Percentiles rank a stretch among this genome's conserved stretches.
These are phyloP conservation scores for Ascodesmis nigricans DNA, from an alignment of 495 filamentous ascomycete species.

Conservation along the genomic window DNA sequence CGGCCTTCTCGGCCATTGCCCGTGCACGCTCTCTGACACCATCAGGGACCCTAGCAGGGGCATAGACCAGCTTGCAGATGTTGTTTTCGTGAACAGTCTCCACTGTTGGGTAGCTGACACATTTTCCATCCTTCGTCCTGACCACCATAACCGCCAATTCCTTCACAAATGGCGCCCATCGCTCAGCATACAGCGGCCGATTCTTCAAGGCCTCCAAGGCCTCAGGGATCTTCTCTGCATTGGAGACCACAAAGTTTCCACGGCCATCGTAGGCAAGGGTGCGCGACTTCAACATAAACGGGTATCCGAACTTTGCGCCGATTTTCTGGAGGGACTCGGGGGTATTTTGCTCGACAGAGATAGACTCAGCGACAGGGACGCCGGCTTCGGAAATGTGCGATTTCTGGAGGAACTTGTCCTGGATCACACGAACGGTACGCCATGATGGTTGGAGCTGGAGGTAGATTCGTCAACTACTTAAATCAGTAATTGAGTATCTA, in stretches of 20 bases:
- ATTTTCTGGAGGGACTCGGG: slow-evolving; percentile 35
- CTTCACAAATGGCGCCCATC: slow-evolving; percentile 66
- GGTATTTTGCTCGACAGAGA: slow-evolving; percentile 32
- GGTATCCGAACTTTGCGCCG: slow-evolving; percentile 48
- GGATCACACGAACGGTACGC: slow-evolving; percentile 73
- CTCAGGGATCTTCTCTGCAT: slow-evolving; percentile 40
- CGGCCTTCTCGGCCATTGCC: slow-evolving; percentile 54
- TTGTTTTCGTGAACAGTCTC: slow-evolving; percentile 91
- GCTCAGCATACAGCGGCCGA: slow-evolving; percentile 66
- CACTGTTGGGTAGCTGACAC: slow-evolving; percentile 64
- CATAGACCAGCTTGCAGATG: slow-evolving; percentile 84
- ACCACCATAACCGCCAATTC: slow-evolving; percentile 91
- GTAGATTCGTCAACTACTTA: slow-evolving; percentile 22
- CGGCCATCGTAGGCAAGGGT: slow-evolving; percentile 88
- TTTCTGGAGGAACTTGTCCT: slow-evolving; percentile 93
- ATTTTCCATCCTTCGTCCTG: slow-evolving; percentile 55
- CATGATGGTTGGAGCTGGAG: slow-evolving; percentile 62
- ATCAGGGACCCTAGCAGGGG: slow-evolving; percentile 54
- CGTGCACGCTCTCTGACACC: slow-evolving; percentile 42
- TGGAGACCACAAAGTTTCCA: slow-evolving; percentile 62
- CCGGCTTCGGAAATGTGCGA: slow-evolving; percentile 43
- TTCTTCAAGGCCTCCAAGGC: slow-evolving; percentile 49
- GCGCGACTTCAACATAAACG: slow-evolving; percentile 85
- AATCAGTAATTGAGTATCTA: too few species aligned
- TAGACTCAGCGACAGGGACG: slow-evolving; percentile 50